Conservation (phyloP, 768 basidiomycete genomes). For the Auriscalpium orientale region DNA sequence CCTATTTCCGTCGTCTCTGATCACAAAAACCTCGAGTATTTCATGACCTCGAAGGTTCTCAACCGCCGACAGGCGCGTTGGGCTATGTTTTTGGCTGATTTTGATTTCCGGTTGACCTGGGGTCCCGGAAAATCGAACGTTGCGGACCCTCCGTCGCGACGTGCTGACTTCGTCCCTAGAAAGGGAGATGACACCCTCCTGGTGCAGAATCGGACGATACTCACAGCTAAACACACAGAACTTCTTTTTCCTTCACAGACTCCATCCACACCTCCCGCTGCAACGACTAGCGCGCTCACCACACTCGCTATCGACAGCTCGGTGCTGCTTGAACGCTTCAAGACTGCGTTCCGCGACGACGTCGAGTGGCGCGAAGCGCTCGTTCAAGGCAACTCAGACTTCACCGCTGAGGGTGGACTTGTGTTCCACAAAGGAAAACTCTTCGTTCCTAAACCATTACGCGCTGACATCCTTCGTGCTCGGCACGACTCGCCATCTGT, state of each 20-base stretch:
- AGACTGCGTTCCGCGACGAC: constrained; percentile 8
- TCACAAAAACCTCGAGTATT: constrained; percentile 34
- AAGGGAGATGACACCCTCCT: constrained; percentile 18
- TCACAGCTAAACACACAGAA: constrained; percentile 7
- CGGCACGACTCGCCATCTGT: constrained; percentile 31
- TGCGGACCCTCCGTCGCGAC: constrained; percentile 19
- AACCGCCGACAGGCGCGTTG: constrained; percentile 37
- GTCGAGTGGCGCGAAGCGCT: constrained; percentile 16
- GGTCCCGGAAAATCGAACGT: constrained; percentile 20
- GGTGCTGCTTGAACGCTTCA: constrained; percentile 14
- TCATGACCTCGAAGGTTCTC: constrained; percentile 30
- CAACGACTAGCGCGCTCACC: constrained; percentile 7
- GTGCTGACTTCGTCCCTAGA: constrained; percentile 18
- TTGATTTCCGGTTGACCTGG: constrained; percentile 26
- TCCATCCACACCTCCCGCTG: neutral
- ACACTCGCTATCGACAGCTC: constrained; percentile 17
- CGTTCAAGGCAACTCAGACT: constrained; percentile 9
- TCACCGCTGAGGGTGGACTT: constrained; percentile 6
- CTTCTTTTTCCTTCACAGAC: constrained; percentile 1
- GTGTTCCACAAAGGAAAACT: constrained; percentile 21
- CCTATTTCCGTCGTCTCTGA: constrained; percentile 21
- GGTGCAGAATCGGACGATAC: constrained; percentile 7
- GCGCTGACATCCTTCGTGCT: constrained; percentile 21
- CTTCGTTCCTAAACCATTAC: constrained; percentile 27
- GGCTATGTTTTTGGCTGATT: constrained; percentile 28